Conservation (phyloP, 306 rosid species). For the Vicia sativa region DNA sequence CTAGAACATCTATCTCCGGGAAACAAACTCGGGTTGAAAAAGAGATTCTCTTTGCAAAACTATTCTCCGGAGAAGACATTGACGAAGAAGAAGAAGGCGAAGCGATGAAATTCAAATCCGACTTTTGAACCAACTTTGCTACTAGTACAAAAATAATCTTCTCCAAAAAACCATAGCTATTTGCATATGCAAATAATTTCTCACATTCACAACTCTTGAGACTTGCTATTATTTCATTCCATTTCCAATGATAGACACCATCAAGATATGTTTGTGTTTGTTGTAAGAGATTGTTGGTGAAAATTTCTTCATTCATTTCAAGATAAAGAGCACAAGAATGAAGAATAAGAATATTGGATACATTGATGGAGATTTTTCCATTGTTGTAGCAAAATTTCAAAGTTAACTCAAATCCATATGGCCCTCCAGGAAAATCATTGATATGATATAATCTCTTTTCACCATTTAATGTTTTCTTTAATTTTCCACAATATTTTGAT, state of each 20-base stretch:
- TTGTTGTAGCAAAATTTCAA: slow-evolving; percentile 68
- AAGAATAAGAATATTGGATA: slow-evolving; percentile 61
- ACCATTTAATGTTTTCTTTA: slow-evolving; percentile 55
- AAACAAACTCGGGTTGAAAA: slow-evolving; percentile 43
- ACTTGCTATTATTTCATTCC: slow-evolving; percentile 55
- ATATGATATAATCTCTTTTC: slow-evolving; percentile 45
- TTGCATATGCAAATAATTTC: slow-evolving; percentile 43
- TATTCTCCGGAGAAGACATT: slow-evolving; percentile 58
- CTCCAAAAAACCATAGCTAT: slow-evolving; percentile 59
- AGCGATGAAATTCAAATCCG: slow-evolving; percentile 40
- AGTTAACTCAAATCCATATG: slow-evolving; percentile 68
- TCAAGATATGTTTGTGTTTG: slow-evolving; percentile 60
- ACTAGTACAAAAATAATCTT: slow-evolving; percentile 60
- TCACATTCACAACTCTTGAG: slow-evolving; percentile 55
- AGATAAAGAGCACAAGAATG: slow-evolving; percentile 63
- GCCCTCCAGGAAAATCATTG: slow-evolving; percentile 71
- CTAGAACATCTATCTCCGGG: slow-evolving; percentile 38
- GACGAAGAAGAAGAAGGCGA: slow-evolving; percentile 49
- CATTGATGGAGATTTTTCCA: slow-evolving; percentile 51
- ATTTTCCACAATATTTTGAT: slow-evolving; percentile 49
- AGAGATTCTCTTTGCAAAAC: slow-evolving; percentile 43
- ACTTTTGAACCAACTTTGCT: slow-evolving; percentile 58
- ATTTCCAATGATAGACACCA: slow-evolving; percentile 61
- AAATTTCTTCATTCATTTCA: slow-evolving; percentile 61
- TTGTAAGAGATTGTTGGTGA: slow-evolving; percentile 55